A percentile compares a stretch with the other conserved stretches of the same genome.
Evolutionary conservation across 805 yeast species (phyloP).

Genomic region (Candida alai): DNA sequence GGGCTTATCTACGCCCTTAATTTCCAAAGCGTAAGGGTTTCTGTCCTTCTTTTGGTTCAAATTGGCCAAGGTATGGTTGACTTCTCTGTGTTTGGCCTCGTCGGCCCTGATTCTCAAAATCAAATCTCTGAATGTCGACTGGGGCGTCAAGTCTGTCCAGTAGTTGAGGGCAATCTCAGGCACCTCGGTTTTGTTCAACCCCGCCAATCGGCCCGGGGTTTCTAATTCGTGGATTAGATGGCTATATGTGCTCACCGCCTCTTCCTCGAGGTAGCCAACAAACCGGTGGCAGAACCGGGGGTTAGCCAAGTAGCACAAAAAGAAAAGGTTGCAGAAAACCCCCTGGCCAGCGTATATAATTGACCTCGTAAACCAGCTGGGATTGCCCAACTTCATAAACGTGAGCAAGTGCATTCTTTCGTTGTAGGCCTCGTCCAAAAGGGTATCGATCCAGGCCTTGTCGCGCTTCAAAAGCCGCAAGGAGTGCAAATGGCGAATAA

Average conservation of each 20-base stretch:
- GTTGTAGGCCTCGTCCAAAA: slow-evolving; percentile 72
- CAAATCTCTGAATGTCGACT: slow-evolving; percentile 56
- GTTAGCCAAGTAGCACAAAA: slow-evolving; percentile 51
- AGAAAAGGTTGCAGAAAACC: slow-evolving; percentile 63
- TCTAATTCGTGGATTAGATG: slow-evolving; percentile 53
- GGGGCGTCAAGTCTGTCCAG: slow-evolving; percentile 52
- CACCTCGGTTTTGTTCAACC: slow-evolving; percentile 40
- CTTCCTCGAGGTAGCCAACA: slow-evolving; percentile 76
- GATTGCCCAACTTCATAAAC: slow-evolving; percentile 60
- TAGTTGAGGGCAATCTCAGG: slow-evolving; percentile 62
- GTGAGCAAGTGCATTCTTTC: slow-evolving; percentile 76
- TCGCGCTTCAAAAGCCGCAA: slow-evolving; percentile 60
- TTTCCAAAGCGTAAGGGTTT: slow-evolving; percentile 59
- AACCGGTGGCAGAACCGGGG: slow-evolving; percentile 71
- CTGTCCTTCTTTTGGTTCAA: slow-evolving; percentile 51
- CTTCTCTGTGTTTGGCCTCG: slow-evolving; percentile 77
- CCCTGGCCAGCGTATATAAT: slow-evolving; percentile 66
- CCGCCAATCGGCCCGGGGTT: slow-evolving; percentile 47
- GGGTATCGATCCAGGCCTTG: slow-evolving; percentile 71
- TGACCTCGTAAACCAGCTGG: slow-evolving; percentile 52
- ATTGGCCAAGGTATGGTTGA: slow-evolving; percentile 73
- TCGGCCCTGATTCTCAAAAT: slow-evolving; percentile 65
- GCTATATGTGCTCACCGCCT: slow-evolving; percentile 67
- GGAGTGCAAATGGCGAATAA: slow-evolving; percentile 64
- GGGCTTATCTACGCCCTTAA: slow-evolving; percentile 30